A percentile compares a stretch with the other conserved stretches of the same genome.
Evolutionary conservation across 192 early-diverging fungal species (phyloP).

Genomic region (Coemansia interrupta): DNA sequence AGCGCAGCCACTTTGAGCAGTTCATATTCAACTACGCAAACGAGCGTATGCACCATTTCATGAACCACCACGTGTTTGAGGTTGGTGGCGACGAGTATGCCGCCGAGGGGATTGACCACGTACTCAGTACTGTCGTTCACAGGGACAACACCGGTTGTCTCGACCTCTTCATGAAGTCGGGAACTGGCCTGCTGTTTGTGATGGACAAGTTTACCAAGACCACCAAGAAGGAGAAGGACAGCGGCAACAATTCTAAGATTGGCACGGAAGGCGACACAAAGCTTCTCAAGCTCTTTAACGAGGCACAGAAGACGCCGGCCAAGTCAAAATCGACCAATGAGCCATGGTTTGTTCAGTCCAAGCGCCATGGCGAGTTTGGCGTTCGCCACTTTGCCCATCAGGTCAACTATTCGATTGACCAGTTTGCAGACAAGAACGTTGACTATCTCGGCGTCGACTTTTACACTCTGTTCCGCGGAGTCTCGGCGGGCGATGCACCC

Average conservation of each 20-base stretch:
- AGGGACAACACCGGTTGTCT: slow-evolving; percentile 71
- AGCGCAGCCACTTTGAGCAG: slow-evolving; percentile 56
- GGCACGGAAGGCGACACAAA: slow-evolving; percentile 39
- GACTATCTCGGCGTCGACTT: slow-evolving; percentile 80
- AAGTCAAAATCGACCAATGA: slow-evolving; percentile 21
- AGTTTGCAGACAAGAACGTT: slow-evolving; percentile 74
- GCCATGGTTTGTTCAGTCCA: slow-evolving; percentile 32
- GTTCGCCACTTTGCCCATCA: slow-evolving; percentile 77
- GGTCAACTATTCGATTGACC: slow-evolving; percentile 57
- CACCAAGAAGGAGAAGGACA: slow-evolving; percentile 45
- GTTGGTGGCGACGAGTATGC: slow-evolving; percentile 61
- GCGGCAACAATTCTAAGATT: slow-evolving; percentile 20
- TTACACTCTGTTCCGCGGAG: slow-evolving; percentile 79
- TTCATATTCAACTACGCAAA: slow-evolving; percentile 84
- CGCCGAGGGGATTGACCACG: slow-evolving; percentile 59
- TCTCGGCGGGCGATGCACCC: slow-evolving; percentile 32
- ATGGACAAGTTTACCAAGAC: slow-evolving; percentile 64
- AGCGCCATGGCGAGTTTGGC: slow-evolving; percentile 60
- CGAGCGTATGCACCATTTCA: slow-evolving; percentile 81
- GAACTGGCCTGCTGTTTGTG: slow-evolving; percentile 72
- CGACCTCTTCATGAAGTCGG: slow-evolving; percentile 67
- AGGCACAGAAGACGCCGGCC: slow-evolving; percentile 20
- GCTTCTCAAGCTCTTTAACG: slow-evolving; percentile 40
- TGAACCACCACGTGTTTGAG: slow-evolving; percentile 71
- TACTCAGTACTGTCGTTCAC: slow-evolving; percentile 56